Evolutionary conservation across 306 rosid species (phyloP), one percentile per base, ranked within the genome.

Genomic region (Rosa multiflora): DNA sequence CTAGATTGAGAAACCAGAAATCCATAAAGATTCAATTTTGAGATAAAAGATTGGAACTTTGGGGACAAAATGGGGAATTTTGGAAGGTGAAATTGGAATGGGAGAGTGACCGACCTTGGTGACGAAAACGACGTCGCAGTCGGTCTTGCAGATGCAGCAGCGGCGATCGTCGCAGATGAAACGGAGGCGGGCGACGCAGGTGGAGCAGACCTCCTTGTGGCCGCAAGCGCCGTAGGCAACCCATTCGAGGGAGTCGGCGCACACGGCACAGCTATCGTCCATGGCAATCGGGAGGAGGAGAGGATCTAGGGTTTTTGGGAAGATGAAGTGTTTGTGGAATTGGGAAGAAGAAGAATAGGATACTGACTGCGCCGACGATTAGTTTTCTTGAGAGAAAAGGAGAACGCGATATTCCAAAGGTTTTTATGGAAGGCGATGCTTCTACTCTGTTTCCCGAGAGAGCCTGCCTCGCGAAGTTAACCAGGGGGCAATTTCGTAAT

Each of bases 181-280:
- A 72, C 99, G 99, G 89, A 95, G 98, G 44, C 99, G 98, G 42
- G 87, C 90, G 40, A 95, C 96, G 80, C 99, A 95, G 44, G 98
- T 93, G 74, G 99, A 95, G 77, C 99, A 95, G 20, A 95, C 99
- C 52, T 95, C 99, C 37, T 95, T 89, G 75, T 95, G 99, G 13
- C 90, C 87, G 78, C 98, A 95, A 44, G 99, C 74, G 1, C 99
- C 99, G 73, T 95, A 95, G 2, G 99, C 98, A 49, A 91, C 98
- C 99, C 99, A 95, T 82, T 90, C 94, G 75, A 95, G 84, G 17
- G 97, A 69, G 43, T 95, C 99, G 2, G 99, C 99, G 75, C 99
- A 93, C 53, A 95, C 99, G 23, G 97, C 99, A 77, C 99, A 95
- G 81, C 93, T 91, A 35, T 95, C 99, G 3, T 95, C 98, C 99